Conservation (phyloP, 495 filamentous ascomycete genomes). For the Tuber brumale region DNA sequence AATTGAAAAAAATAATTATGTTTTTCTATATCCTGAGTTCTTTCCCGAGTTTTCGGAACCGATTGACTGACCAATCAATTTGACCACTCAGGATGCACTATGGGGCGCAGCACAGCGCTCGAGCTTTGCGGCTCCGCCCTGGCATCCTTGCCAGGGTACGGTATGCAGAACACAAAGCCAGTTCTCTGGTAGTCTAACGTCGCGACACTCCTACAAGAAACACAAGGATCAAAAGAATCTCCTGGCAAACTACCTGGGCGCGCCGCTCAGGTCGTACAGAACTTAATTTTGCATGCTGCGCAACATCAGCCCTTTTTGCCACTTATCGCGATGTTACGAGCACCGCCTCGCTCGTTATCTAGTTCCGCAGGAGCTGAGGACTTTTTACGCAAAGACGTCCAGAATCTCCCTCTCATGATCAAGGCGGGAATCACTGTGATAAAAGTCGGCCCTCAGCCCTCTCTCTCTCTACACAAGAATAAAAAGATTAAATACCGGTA, state of each 20-base stretch:
- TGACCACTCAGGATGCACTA: not conserved
- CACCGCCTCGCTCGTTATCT: too few species aligned
- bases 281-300: not conserved
- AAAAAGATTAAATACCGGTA: not conserved
- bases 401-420: not conserved
- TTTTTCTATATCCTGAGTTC: not conserved
- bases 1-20: not conserved
- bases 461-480: too few species aligned
- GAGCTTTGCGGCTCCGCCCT: not conserved
- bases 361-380: too few species aligned
- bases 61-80: not conserved
- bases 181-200: not conserved
- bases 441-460: not conserved
- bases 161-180: too few species aligned
- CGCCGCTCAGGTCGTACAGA: too few species aligned
- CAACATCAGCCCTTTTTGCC: not conserved
- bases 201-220: not conserved
- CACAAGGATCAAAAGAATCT: too few species aligned
- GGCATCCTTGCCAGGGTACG: not conserved
- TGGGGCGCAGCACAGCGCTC: not conserved
- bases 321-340: not conserved
- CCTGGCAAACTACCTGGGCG: too few species aligned
- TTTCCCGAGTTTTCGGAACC: not conserved
- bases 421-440: not conserved
- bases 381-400: not conserved